Evolutionary conservation across 2,329 filamentous ascomycete genomes (phyloP), one percentile per base, ranked within the genome.

Genomic region (Aspergillus tubingensis): DNA sequence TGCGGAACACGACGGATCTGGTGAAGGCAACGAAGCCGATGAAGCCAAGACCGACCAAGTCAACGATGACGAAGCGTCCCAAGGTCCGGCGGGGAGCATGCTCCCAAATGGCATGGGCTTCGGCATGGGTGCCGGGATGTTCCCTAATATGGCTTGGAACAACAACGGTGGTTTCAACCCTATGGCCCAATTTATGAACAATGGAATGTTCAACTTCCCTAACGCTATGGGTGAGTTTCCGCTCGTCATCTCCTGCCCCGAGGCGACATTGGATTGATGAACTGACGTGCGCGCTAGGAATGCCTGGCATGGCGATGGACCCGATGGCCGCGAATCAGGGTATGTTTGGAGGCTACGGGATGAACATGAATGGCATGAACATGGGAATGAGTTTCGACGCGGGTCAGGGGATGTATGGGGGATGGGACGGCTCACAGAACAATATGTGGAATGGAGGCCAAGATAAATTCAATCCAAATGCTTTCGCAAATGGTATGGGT

Each of bases 401-500:
- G 71, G 78, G 79, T 67, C 75, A 81, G 72, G 85, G 86, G 77
- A 85, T 87, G 84, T 88, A 89, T 85, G 86, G 88, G 86, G 88
- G 88, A 83, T 91, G 89, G 88, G 90, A 89, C 83, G 85, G 85
- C 83, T 88, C 89, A 81, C 88, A 91, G 82, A 87, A 77, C 73
- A 78, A 74, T 77, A 77, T 88, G 84, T 92, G 89, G 89, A 90
- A 88, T 88, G 86, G 87, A 84, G 86, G 87, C 84, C 88, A 90
- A 89, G 89, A 91, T 91, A 92, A 91, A 89, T 91, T 87, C 88
- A 92, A 89, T 85, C 85, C 87, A 90, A 91, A 87, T 90, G 87
- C 87, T 86, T 85, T 80, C 73, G 74, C 86, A 80, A 77, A 84
- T 85, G 87, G 87, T 84, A 91, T 91, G 86, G 88, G 87, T 83